Evolutionary conservation across 345 rosid species (phyloP).

Genomic region (Trapa incisa): DNA sequence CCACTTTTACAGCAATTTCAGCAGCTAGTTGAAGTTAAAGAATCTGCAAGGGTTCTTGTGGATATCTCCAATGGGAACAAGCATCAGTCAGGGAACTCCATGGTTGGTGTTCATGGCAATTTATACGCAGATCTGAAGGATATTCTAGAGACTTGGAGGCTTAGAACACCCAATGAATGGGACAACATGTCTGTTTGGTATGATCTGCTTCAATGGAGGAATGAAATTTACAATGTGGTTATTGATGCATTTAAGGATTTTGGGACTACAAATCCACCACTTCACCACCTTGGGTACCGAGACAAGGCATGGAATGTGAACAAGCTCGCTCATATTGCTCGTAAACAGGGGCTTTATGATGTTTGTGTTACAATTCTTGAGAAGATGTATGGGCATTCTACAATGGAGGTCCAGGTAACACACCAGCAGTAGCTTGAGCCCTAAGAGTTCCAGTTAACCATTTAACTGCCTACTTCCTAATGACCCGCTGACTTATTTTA

Average conservation of each 20-base stretch:
- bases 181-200: constrained; percentile 95
- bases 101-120: constrained; percentile 59
- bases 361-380: constrained; percentile 86
- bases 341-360: constrained; percentile 93
- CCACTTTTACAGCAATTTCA: constrained; percentile 96
- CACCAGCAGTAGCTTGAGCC: not conserved
- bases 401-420: constrained; percentile 95
- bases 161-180: constrained; percentile 96
- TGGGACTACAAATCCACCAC: constrained; percentile 42
- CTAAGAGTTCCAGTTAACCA: not conserved
- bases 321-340: constrained; percentile 92
- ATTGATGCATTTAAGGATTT: constrained; percentile 94
- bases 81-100: constrained; percentile 42
- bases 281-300: constrained; percentile 93
- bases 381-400: constrained; percentile 95
- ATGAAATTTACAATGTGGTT: constrained; percentile 88
- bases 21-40: constrained; percentile 95
- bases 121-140: constrained; percentile 92
- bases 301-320: constrained; percentile 99
- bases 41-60: constrained; percentile 77
- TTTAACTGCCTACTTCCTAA: not conserved
- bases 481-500: not conserved
- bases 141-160: constrained; percentile 96
- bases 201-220: constrained; percentile 97
- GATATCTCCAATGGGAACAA: constrained; percentile 91